These are phyloP conservation scores for Phytophthora foliorum DNA, from an alignment of 352 stramenopile genomes.

Conservation along the genomic window DNA sequence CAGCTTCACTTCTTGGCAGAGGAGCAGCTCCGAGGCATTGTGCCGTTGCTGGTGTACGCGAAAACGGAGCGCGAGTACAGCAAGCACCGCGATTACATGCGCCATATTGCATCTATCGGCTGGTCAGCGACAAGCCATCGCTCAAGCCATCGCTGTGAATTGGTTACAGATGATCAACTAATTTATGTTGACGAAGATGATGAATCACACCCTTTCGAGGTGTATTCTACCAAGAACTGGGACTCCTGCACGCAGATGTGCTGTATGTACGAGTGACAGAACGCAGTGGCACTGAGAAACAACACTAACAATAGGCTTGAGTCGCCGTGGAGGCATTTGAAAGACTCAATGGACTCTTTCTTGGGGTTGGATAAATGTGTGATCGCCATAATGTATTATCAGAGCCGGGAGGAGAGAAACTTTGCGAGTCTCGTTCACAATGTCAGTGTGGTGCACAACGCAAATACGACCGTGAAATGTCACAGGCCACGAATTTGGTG, in stretches of 20 bases:
- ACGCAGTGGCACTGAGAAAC: neutral
- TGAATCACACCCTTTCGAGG: neutral
- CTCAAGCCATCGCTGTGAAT: too few species aligned
- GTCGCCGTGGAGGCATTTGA: neutral
- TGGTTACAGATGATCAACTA: too few species aligned
- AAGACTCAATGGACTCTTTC: neutral
- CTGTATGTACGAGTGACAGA: neutral
- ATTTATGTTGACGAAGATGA: too few species aligned
- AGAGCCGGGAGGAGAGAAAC: neutral
- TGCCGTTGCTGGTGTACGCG: conserved; percentile 26
- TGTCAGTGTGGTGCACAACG: neutral
- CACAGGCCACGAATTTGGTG: neutral
- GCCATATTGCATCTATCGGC: too few species aligned
- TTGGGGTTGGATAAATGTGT: neutral
- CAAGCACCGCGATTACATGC: conserved; percentile 10
- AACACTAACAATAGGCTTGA: neutral
- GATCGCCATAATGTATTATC: neutral
- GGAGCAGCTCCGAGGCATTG: conserved; percentile 5
- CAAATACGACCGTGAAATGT: conserved; percentile 3
- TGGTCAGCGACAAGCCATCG: too few species aligned
- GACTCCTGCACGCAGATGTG: neutral
- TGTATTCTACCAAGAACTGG: neutral
- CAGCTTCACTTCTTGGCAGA: conserved; percentile 29
- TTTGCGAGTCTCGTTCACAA: neutral
- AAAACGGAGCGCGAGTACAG: conserved; percentile 9